phyloP scores from a whole-genome alignment of 2,329 filamentous ascomycete genomes.

The Cryoendolithus antarcticus region DNA sequence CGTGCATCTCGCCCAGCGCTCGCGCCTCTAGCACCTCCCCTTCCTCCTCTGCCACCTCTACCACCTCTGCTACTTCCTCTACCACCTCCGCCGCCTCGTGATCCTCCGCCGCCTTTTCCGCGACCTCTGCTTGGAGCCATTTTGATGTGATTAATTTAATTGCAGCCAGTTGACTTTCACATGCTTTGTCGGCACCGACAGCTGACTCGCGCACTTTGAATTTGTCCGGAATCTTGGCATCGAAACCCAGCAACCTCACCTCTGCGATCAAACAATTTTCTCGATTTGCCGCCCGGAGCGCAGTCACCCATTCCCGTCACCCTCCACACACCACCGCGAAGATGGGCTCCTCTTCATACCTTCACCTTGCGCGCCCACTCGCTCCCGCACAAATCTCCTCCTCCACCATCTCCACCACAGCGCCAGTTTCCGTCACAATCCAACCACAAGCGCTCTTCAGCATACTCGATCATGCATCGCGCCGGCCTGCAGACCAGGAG shows the following conservation, averaged over 20 bases:
- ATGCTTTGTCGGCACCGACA: too few species aligned
- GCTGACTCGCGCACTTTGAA: too few species aligned
- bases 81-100: slow-evolving; percentile 7
- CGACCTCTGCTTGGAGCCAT: slow-evolving; percentile 19
- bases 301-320: too few species aligned
- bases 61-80: slow-evolving; percentile 5
- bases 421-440: slow-evolving; percentile 85
- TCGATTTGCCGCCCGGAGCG: too few species aligned
- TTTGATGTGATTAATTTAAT: neutral
- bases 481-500: slow-evolving; percentile 82
- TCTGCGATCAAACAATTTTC: too few species aligned
- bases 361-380: slow-evolving; percentile 86
- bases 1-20: slow-evolving; percentile 16
- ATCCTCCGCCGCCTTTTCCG: slow-evolving; percentile 17
- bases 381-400: slow-evolving; percentile 68
- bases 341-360: slow-evolving; percentile 57
- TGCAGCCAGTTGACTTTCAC: too few species aligned
- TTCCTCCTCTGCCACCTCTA: slow-evolving; percentile 12
- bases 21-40: slow-evolving; percentile 9
- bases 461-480: slow-evolving; percentile 77
- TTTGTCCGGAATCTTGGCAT: too few species aligned
- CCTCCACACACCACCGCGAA: slow-evolving; percentile 11
- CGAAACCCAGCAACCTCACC: too few species aligned
- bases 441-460: slow-evolving; percentile 75
- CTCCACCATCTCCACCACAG: slow-evolving; percentile 58